A percentile compares a stretch with the other conserved stretches of the same genome.
phyloP scores from a whole-genome alignment of 2,329 filamentous ascomycete genomes.

The Aspergillus sp. region DNA sequence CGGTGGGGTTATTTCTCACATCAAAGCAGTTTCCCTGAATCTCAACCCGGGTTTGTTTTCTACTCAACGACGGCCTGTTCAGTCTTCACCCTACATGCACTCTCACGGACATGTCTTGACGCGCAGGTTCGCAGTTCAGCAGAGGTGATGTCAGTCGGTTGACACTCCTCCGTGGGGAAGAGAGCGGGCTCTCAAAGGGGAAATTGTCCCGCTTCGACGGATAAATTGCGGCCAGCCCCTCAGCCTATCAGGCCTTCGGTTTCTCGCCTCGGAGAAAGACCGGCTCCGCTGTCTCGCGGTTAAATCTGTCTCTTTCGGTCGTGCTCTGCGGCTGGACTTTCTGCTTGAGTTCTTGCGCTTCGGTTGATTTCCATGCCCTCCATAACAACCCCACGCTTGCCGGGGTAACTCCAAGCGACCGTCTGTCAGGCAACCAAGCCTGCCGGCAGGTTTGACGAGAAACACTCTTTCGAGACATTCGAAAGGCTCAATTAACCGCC shows the following conservation, averaged over 20 bases:
- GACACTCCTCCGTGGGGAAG: not conserved
- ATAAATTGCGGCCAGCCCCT: not conserved
- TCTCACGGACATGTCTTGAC: no score
- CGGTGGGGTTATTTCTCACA: not conserved
- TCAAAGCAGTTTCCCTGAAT: not conserved
- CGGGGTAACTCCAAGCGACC: no score
- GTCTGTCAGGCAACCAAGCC: not conserved
- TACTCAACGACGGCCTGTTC: no score
- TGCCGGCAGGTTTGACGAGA: not conserved
- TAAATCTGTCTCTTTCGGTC: not conserved
- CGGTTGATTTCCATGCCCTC: constrained; percentile 1
- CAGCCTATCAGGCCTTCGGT: not conserved
- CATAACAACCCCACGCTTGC: not conserved
- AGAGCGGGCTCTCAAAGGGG: not conserved
- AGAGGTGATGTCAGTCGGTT: not conserved
- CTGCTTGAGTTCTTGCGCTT: not conserved
- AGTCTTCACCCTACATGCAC: no score
- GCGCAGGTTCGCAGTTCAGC: no score
- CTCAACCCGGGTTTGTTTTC: no score
- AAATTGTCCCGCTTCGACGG: constrained; percentile 1
- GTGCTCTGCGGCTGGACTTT: not conserved
- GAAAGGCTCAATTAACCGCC: no score
- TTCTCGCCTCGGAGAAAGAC: not conserved
- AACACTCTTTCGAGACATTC: no score
- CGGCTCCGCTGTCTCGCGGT: not conserved